Base-by-base conservation (phyloP, 306 rosid genomes). In the Quercus robur region DNA sequence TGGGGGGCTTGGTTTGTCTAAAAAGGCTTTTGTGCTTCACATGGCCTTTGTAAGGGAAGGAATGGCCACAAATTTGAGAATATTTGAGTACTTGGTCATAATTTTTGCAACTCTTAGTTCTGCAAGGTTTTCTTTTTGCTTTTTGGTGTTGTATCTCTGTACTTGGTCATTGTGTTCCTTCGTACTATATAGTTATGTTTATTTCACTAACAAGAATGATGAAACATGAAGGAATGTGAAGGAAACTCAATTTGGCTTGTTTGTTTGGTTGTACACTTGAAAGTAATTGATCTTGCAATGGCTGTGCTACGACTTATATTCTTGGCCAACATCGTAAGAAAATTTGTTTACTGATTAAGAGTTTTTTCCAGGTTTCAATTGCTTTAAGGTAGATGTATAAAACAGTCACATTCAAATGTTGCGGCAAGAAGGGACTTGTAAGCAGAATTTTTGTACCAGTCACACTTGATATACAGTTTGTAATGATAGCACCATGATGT, bases 301-400 rank as follows among this genome's bases (percentile, higher is more conserved):
- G 23, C 1, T 17, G n/a, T 33, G 51, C 49, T 33, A 19, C 10
- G 5, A 19, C 38, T 35, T 19, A 68, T 8, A 23, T 18, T 35
- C 49, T 18, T 19, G 72, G 10, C 13, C 72, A 9, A 30, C 70
- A 28, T 63, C 3, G 30, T n/a, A 68, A 17, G 10, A 49, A 67
- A 35, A 49, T 68, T 51, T 52, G 41, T 51, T 84, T 74, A 20
- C 75, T 78, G 35, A 15, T 49, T 31, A 28, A 15, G 62, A 41
- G n/a, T 25, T 70, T 63, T 73, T 56, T 61, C 55, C 82, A 85
- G 85, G 85, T 73, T 75, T 75, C 83, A 76, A 33, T 78, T 81
- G 76, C 41, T 81, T 77, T 38, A 35, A 64, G 78, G 63, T 75
- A 74, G 67, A 75, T 78, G 85, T 85, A 78, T 78, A 78, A 68